Evolutionary conservation across 1,284 basidiomycete species (phyloP), one percentile per base, ranked within the genome.

Genomic region (Leccinum fallax): DNA sequence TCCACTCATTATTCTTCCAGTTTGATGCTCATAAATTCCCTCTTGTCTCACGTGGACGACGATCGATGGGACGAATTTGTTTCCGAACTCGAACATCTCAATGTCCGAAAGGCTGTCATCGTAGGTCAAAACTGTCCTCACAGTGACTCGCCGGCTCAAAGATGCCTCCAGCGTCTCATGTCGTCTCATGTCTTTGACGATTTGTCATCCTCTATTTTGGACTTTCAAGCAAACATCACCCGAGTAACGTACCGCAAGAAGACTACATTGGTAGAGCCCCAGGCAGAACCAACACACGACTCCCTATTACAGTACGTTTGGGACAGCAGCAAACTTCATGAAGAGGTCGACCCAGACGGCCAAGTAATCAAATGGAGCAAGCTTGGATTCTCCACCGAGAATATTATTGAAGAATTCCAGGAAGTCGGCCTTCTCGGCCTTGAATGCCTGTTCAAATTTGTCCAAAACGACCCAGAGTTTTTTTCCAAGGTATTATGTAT

Each of bases 201-300:
- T 72, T 80, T 94, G 53, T 88, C 89, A 4, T 93, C 90, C 0
- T 92, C 89, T 64, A 93, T 97, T 58, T 83, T 97, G 61, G 93
- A 96, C 69, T 97, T 97, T 75, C 95, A 97, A 80, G 88, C 91
- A 48, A 94, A 94, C 74, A 87, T 95, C 69, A 83, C 94, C 59
- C 85, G 92, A 30, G 86, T 95, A 16, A 88, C 90, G 2, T 90
- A 93, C 69, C 85, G 89, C 57, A 90, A 90, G 73, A 93, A 96
- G 75, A 87, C 83, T 7, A 91, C 88, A 0, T 78, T 86, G 2
- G 90, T 97, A 34, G 86, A 93, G 66, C 86, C 90, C 3, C 84
- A 86, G 28, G 76, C 77, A 49, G 85, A 90, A 65, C 79, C 83
- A 3, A 76, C 79, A 0, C 92, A 95, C 69, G 82, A 81, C 32